phyloP scores from a whole-genome alignment of 371 early-diverging fungal genomes.

The Neoconidiobolus thromboides region DNA sequence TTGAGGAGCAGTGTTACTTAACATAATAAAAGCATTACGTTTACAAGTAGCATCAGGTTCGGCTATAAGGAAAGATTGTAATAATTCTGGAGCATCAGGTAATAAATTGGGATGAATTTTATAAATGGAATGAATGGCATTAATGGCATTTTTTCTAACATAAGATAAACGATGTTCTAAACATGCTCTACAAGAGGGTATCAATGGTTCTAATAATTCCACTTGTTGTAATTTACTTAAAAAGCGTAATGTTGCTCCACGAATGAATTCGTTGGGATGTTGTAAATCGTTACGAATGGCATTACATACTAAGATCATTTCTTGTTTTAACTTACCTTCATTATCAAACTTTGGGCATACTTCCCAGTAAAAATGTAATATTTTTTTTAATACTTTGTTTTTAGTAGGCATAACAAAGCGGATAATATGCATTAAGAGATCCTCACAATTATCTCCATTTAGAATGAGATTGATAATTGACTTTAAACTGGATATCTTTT shows the following conservation, averaged over 20 bases:
- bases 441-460: slow-evolving; percentile 79
- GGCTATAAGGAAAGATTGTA: slow-evolving; percentile 48
- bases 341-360: slow-evolving; percentile 79
- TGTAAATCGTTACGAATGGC: slow-evolving; percentile 92
- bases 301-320: slow-evolving; percentile 93
- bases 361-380: slow-evolving; percentile 91
- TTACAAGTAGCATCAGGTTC: slow-evolving; percentile 81
- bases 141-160: slow-evolving; percentile 94
- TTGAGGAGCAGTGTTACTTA: slow-evolving; percentile 52
- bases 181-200: slow-evolving; percentile 75
- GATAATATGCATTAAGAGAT: slow-evolving; percentile 88
- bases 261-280: slow-evolving; percentile 97
- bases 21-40: slow-evolving; percentile 85
- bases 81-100: slow-evolving; percentile 88
- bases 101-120: slow-evolving; percentile 72
- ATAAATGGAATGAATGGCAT: slow-evolving; percentile 77
- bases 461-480: slow-evolving; percentile 71
- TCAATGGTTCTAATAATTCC: slow-evolving; percentile 85
- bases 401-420: slow-evolving; percentile 11
- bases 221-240: slow-evolving; percentile 85
- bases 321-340: slow-evolving; percentile 87
- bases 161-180: slow-evolving; percentile 92
- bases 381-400: slow-evolving; percentile 50
- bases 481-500: slow-evolving; percentile 84
- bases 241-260: slow-evolving; percentile 88